Base-by-base conservation (phyloP, 2,329 filamentous ascomycete genomes). In the Pseudogymnoascus pannorum region DNA sequence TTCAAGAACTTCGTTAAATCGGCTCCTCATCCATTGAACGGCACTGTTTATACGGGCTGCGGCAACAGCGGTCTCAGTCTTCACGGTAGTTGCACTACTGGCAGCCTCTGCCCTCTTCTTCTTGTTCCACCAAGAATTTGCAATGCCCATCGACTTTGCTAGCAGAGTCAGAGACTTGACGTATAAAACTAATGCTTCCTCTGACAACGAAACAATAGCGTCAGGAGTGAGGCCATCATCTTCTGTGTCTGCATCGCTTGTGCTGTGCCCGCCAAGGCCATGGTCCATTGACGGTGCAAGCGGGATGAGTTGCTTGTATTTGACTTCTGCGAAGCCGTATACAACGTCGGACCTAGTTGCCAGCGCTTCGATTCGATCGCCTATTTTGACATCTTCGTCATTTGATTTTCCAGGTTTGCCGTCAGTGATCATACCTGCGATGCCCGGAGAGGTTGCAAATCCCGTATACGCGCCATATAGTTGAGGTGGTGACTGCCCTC, bases 301-400 rank as follows among this genome's bases (percentile, higher is more conserved):
- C 2, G 94, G 94, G 58, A 97, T 85, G n/a, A 99, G 82, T 74
- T 99, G 94, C 74, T 95, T 94, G 75, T 95, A 97, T 75, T 99
- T 99, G 71, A 99, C 93, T 75, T 99, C 93, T 5, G 94, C 94
- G 74, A 99, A 97, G 2, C 93, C 92, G 72, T 92, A 99, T 2
- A 99, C 92, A 51, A 97, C 94, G 73, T 99, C 92, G 71, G 92
- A 97, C 38, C 92, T 83, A 31, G 92, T 94, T 1, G 94, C 94
- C 66, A 91, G 88, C 68, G 97, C 92, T 73, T 99, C 93, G 62
- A 97, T 92, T 48, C 85, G 82, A 69, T 92, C 88, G 2, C 93
- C 86, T 40, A 89, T 86, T 65, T 84, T 85, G 14, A 82, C 79
- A 71, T 97, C 94, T 70, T 97, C 92, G 65, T 97, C 92, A 18